A percentile compares a stretch with the other conserved stretches of the same genome.
phyloP scores from a whole-genome alignment of 768 basidiomycete genomes.

The Suillus decipiens region DNA sequence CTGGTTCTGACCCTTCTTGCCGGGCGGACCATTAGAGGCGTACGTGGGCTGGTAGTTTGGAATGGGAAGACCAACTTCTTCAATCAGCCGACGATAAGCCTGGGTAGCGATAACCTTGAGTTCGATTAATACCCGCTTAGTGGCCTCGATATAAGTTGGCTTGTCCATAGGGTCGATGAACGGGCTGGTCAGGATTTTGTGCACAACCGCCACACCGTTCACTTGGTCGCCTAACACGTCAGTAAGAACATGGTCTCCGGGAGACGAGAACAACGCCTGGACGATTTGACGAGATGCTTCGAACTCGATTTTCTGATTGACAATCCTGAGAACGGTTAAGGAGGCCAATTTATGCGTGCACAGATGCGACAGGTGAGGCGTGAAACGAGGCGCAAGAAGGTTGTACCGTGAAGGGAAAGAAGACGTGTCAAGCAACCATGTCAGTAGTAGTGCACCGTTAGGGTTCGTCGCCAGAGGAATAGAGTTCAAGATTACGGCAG shows the following conservation, averaged over 20 bases:
- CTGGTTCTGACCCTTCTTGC: conserved; percentile 58
- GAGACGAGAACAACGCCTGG: conserved; percentile 88
- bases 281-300: conserved; percentile 86
- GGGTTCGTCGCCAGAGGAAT: conserved; percentile 97
- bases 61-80: conserved; percentile 91
- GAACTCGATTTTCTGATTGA: conserved; percentile 94
- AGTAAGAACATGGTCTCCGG: conserved; percentile 85
- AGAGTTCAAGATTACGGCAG: conserved; percentile 93
- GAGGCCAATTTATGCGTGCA: conserved; percentile 98
- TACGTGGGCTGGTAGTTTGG: conserved; percentile 86
- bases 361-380: conserved; percentile 93
- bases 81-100: conserved; percentile 89
- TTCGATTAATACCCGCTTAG: conserved; percentile 86
- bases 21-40: conserved; percentile 56
- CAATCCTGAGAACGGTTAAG: conserved; percentile 89
- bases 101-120: conserved; percentile 94
- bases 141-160: conserved; percentile 74
- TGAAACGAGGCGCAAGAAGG: conserved; percentile 92
- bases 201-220: conserved; percentile 90
- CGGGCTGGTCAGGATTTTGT: conserved; percentile 88
- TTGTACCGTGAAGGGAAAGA: conserved; percentile 95
- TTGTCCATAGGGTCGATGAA: conserved; percentile 77
- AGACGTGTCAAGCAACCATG: conserved; percentile 96
- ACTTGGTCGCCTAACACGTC: conserved; percentile 97
- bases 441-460: conserved; percentile 92